A percentile compares a stretch with the other conserved stretches of the same genome.
phyloP scores from a whole-genome alignment of 1,139 yeast genomes.

The Eremothecium cymbalariae region DNA sequence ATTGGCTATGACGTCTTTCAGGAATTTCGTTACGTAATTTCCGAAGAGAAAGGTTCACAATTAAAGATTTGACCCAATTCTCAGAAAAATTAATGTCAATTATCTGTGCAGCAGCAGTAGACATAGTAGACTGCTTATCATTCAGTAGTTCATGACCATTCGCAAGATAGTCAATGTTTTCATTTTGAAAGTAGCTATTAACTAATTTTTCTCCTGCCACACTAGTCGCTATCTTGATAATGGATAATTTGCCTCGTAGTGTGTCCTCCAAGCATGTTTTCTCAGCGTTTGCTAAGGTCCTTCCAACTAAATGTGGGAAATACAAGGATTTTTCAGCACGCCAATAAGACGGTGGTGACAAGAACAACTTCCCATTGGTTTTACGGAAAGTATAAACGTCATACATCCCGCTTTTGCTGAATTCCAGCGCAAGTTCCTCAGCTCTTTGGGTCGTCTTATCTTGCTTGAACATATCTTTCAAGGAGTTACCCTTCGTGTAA shows the following conservation, averaged over 20 bases:
- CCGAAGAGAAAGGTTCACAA: slow-evolving; percentile 48
- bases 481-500: slow-evolving; percentile 28
- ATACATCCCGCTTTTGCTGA: slow-evolving; percentile 79
- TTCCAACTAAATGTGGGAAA: slow-evolving; percentile 76
- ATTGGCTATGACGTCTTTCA: slow-evolving; percentile 45
- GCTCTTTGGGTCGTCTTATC: slow-evolving; percentile 46
- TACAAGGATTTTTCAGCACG: slow-evolving; percentile 64
- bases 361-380: slow-evolving; percentile 77
- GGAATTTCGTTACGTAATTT: slow-evolving; percentile 41
- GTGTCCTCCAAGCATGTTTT: slow-evolving; percentile 35
- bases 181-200: slow-evolving; percentile 46
- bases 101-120: slow-evolving; percentile 49
- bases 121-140: slow-evolving; percentile 7
- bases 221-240: slow-evolving; percentile 35
- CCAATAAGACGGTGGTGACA: slow-evolving; percentile 72
- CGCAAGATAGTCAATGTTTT: slow-evolving; percentile 27
- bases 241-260: slow-evolving; percentile 28
- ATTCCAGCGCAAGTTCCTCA: slow-evolving; percentile 62
- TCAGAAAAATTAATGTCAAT: slow-evolving; percentile 72
- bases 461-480: slow-evolving; percentile 41
- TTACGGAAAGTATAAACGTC: slow-evolving; percentile 73
- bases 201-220: slow-evolving; percentile 67
- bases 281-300: slow-evolving; percentile 40
- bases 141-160: slow-evolving; percentile 16
- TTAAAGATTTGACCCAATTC: slow-evolving; percentile 54